Evolutionary conservation across 2,329 filamentous ascomycete genomes (phyloP).

Genomic region (Paecilomyces sp.): DNA sequence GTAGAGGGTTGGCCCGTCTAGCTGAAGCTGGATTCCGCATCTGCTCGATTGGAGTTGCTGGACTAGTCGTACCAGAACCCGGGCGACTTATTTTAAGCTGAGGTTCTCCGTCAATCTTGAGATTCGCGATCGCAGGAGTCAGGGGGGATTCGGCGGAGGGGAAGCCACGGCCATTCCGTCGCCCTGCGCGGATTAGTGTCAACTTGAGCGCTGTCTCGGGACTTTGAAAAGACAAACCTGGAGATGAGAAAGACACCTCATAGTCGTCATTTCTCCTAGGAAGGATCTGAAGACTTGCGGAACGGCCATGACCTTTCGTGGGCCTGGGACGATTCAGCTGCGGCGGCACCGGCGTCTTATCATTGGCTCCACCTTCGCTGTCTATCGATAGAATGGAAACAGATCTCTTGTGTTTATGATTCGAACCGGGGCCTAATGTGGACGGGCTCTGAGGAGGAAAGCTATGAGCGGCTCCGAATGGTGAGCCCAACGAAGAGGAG

Average conservation of each 20-base stretch:
- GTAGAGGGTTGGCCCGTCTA: slow-evolving; percentile 26
- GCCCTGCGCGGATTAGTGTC: slow-evolving; percentile 19
- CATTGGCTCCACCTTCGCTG: slow-evolving; percentile 32
- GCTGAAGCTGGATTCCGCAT: slow-evolving; percentile 37
- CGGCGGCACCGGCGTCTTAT: slow-evolving; percentile 23
- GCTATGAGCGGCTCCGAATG: slow-evolving; percentile 31
- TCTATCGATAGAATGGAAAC: slow-evolving; percentile 77
- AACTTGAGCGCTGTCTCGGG: neutral
- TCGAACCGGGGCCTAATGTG: slow-evolving; percentile 20
- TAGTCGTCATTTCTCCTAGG: slow-evolving; percentile 41
- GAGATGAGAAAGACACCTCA: slow-evolving; percentile 16
- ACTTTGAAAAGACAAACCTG: neutral
- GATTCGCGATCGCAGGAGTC: slow-evolving; percentile 17
- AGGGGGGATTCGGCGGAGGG: slow-evolving; percentile 23
- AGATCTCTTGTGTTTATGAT: slow-evolving; percentile 59
- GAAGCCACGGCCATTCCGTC: slow-evolving; percentile 24
- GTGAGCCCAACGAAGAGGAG: slow-evolving; percentile 34
- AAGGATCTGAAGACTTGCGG: slow-evolving; percentile 73
- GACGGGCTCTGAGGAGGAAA: slow-evolving; percentile 30
- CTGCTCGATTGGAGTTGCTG: slow-evolving; percentile 28
- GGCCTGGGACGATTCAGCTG: slow-evolving; percentile 44
- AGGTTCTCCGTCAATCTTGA: slow-evolving; percentile 28
- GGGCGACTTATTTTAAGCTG: slow-evolving; percentile 16
- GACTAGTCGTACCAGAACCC: slow-evolving; percentile 20
- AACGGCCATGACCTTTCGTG: slow-evolving; percentile 62